Conservation (phyloP, 2,329 filamentous ascomycete genomes). For the Calonectria naviculata region DNA sequence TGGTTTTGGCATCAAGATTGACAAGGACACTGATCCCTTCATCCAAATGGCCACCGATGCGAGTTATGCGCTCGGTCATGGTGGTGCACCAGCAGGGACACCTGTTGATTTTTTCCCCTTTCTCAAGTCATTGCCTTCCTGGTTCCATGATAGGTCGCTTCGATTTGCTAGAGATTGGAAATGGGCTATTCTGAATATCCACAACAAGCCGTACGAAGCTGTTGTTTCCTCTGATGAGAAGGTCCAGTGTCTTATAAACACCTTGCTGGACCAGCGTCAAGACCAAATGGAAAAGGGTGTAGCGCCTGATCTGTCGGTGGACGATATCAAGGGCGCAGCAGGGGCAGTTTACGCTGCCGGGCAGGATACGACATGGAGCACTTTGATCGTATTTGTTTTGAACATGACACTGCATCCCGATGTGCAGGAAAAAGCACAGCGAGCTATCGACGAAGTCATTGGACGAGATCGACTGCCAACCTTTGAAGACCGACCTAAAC, state of each 20-base stretch:
- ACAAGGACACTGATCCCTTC: slow-evolving; percentile 50
- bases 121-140: slow-evolving; percentile 54
- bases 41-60: slow-evolving; percentile 51
- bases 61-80: slow-evolving; percentile 42
- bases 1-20: slow-evolving; percentile 54
- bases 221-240: slow-evolving; percentile 44
- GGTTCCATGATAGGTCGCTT: slow-evolving; percentile 45
- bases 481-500: slow-evolving; percentile 47
- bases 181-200: slow-evolving; percentile 51
- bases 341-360: slow-evolving; percentile 24
- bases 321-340: slow-evolving; percentile 21
- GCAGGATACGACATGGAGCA: slow-evolving; percentile 26
- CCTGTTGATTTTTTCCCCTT: slow-evolving; percentile 61
- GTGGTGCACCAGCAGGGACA: slow-evolving; percentile 46
- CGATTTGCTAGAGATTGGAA: slow-evolving; percentile 43
- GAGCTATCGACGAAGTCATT: slow-evolving; percentile 54
- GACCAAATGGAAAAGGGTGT: slow-evolving; percentile 39
- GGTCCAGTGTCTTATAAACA: slow-evolving; percentile 43
- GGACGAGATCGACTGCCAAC: slow-evolving; percentile 53
- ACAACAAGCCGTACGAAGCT: slow-evolving; percentile 55
- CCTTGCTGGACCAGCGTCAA: slow-evolving; percentile 40
- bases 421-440: slow-evolving; percentile 52
- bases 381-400: slow-evolving; percentile 53
- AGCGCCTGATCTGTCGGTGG: slow-evolving; percentile 44
- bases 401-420: slow-evolving; percentile 55